A percentile compares a stretch with the other conserved stretches of the same genome.
These are phyloP conservation scores for Cytospora paraplurivora DNA, from an alignment of 2,329 filamentous ascomycete species.

Conservation along the genomic window DNA sequence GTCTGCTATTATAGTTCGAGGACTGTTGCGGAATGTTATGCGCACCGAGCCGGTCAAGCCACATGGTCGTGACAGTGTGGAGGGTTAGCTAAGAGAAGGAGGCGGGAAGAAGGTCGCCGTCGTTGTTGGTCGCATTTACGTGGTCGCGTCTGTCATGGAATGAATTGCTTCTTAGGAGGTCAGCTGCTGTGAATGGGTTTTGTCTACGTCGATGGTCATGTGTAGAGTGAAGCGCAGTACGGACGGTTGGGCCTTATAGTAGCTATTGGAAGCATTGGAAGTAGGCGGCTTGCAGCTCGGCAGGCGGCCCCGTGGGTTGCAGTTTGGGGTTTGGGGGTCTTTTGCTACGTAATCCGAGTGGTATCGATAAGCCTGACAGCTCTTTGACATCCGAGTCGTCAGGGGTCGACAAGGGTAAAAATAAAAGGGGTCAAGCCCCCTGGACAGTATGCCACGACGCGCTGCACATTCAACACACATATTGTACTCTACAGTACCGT, in stretches of 20 bases:
- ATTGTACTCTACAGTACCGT: conserved; percentile 1
- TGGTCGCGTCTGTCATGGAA: neutral
- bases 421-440: conserved; percentile 2
- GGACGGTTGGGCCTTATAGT: neutral
- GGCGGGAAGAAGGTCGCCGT: conserved; percentile 9
- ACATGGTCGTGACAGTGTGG: conserved; percentile 23
- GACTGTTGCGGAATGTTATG: conserved; percentile 15
- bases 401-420: neutral
- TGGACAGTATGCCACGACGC: neutral
- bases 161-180: neutral
- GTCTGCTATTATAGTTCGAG: conserved; percentile 24
- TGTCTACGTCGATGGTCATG: neutral
- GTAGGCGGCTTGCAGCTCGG: neutral
- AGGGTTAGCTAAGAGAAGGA: conserved; percentile 12
- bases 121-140: conserved; percentile 13
- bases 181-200: neutral
- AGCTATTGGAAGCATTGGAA: neutral
- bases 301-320: neutral
- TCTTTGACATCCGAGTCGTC: neutral
- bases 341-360: conserved; percentile 22
- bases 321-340: conserved; percentile 21
- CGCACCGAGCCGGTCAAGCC: conserved; percentile 27
- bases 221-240: neutral
- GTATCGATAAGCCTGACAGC: conserved; percentile 23
- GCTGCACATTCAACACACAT: neutral